Base-by-base conservation (phyloP, 176 grass and related monocot genomes). In the Juncus inflexus region DNA sequence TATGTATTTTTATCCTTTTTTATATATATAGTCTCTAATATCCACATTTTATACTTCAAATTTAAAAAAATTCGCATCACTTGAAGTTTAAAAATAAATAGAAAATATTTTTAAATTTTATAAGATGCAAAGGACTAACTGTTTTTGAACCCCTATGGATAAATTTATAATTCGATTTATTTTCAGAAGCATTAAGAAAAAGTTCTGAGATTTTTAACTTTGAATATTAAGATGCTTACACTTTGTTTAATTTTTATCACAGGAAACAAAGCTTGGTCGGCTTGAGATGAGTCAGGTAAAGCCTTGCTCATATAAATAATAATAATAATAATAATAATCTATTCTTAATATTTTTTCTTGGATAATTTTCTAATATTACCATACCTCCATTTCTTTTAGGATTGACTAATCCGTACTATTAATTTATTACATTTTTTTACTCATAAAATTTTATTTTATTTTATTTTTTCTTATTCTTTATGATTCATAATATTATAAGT, bases 211-310 rank as follows among this genome's bases (percentile, higher is more conserved):
- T 28, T 37, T 65, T 10, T 40, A 63, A 68, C 68, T 37, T 69
- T 85, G 55, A 95, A 66, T 67, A 28, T 28, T 28, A 28, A 28
- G 19, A 28, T 28, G 19, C 19, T 28, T 28, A 28, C 1, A 28
- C 19, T 64, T 7, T 6, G 9, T 47, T 58, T 77, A 60, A 76
- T 58, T 79, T 77, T 38, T 77, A 51, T 42, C 66, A 66, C 87
- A 96, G 91, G 91, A 85, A 76, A 83, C 87, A 72, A 96, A 90
- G 67, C 78, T 96, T 83, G 76, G 77, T 15, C 78, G 72, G 13
- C 64, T 90, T 59, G 84, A 86, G 58, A 84, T 64, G 73, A 88
- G 76, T 76, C 87, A 90, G 78, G 91, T 90, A 85, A 80, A 63
- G 77, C 37, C 12, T 61, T 53, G 14, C 61, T 72, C 39, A 19